Evolutionary conservation across 805 yeast species (phyloP).

Genomic region (Yarrowia osloensis): DNA sequence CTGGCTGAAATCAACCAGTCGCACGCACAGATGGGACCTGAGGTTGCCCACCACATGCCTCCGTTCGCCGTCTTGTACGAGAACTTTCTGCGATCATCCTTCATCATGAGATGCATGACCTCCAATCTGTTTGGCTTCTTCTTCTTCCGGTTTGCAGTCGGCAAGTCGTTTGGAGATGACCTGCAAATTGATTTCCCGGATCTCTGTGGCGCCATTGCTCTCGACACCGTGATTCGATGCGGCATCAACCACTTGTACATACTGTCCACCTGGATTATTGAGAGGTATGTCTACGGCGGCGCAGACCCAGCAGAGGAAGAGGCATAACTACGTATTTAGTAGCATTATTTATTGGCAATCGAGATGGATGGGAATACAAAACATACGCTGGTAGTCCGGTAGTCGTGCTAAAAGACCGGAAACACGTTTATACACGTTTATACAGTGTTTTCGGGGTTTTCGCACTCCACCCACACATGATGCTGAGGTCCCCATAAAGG

Average conservation of each 20-base stretch:
- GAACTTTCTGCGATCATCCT: constrained; percentile 13
- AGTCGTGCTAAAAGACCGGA: no score
- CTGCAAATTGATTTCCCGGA: constrained; percentile 15
- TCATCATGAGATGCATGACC: constrained; percentile 19
- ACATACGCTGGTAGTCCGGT: no score
- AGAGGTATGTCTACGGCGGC: not conserved
- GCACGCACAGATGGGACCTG: constrained; percentile 3
- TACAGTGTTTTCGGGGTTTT: no score
- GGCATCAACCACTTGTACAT: constrained; percentile 19
- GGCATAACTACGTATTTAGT: not conserved
- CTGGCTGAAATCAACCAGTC: constrained; percentile 12
- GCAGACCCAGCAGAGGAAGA: not conserved
- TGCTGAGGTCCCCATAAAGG: not conserved
- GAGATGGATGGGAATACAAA: not conserved
- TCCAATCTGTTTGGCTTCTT: constrained; percentile 14
- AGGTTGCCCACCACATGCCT: constrained; percentile 3
- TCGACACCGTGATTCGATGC: constrained; percentile 12
- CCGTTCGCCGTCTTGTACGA: constrained; percentile 5
- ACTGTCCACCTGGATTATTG: constrained; percentile 12
- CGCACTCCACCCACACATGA: no score
- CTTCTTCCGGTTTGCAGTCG: constrained; percentile 21
- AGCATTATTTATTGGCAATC: constrained; percentile 1
- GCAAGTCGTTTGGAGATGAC: constrained; percentile 5
- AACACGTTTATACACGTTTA: no score
- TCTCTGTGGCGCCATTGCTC: constrained; percentile 8